Base-by-base conservation (phyloP, 208 protist species). In the Angomonas deanei region DNA sequence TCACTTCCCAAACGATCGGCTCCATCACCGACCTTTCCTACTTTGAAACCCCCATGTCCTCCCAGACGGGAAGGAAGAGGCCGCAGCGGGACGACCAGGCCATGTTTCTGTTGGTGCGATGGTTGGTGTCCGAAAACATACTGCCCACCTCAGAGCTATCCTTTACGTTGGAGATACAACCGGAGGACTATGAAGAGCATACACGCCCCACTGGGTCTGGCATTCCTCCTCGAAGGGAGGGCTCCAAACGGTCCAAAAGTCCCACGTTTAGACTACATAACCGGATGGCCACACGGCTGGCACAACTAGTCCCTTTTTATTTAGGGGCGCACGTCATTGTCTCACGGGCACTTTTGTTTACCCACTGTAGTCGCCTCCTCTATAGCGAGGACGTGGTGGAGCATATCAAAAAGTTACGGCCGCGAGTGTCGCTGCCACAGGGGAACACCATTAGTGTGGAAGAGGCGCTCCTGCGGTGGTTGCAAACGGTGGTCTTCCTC, bases 281-380 rank as follows among this genome's bases (percentile, higher is more conserved):
- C 15, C 8, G 36, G 5, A 58, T 58, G 52, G 24, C 52, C 2
- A 8, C 32, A 19, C 27, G 33, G 52, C 64, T 91, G 3, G 69
- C 81, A 0, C 50, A 76, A 57, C 27, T 72, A 1, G 39, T 59
- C 5, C 77, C 78, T 0, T 93, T 91, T 62, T 80, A 79, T 46
- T 56, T 91, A 15, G 78, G 76, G 6, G 74, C 74, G 5, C 87
- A 93, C 52, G 53, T 89, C 0, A 21, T 88, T 21, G 17, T 93
- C 21, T 75, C 72, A 1, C 83, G 87, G 32, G 62, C 73, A 13
- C 34, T 93, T 1, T 66, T 91, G 15, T 34, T 88, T 48, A 69
- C 82, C 57, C 72, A 89, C 68, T 75, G 70, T 46, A 67, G 50
- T 10, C 76, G 68, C 27, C 49, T 85, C 21, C 36, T 88, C 23